These are phyloP conservation scores for Lophiostoma macrostomum DNA, from an alignment of 495 filamentous ascomycete genomes.

Conservation along the genomic window DNA sequence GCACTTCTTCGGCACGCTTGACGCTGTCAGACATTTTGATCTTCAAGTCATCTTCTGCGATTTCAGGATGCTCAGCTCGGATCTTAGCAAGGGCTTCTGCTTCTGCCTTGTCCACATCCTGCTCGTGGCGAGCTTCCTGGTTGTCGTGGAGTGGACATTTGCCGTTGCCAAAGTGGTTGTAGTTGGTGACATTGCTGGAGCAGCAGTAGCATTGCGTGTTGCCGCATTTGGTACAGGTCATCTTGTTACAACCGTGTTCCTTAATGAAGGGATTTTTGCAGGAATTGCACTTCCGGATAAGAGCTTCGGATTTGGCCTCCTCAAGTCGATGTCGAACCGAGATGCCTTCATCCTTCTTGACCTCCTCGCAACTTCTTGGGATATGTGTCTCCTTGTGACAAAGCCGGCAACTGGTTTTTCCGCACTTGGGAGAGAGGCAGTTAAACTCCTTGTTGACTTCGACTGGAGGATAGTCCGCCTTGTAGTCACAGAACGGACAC, in stretches of 20 bases:
- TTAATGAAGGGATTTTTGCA: slow-evolving; percentile 67
- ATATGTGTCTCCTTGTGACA: slow-evolving; percentile 73
- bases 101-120: slow-evolving; percentile 66
- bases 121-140: slow-evolving; percentile 56
- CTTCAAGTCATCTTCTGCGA: slow-evolving; percentile 55
- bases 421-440: slow-evolving; percentile 66
- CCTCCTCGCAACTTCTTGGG: slow-evolving; percentile 69
- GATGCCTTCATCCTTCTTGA: slow-evolving; percentile 55
- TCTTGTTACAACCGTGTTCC: slow-evolving; percentile 79
- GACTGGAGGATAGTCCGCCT: slow-evolving; percentile 64
- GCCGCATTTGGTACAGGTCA: slow-evolving; percentile 62
- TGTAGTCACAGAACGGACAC: slow-evolving; percentile 83
- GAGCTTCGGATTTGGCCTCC: slow-evolving; percentile 76
- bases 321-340: slow-evolving; percentile 66
- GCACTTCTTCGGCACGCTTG: slow-evolving; percentile 38
- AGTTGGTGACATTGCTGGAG: slow-evolving; percentile 53
- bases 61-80: slow-evolving; percentile 56
- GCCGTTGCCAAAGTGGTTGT: slow-evolving; percentile 52
- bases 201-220: slow-evolving; percentile 71
- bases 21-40: slow-evolving; percentile 60
- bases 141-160: slow-evolving; percentile 67
- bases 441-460: slow-evolving; percentile 72
- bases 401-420: slow-evolving; percentile 65
- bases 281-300: slow-evolving; percentile 74
- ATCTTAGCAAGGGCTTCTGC: slow-evolving; percentile 56